Base-by-base conservation (phyloP, 805 yeast genomes). In the Saccharomycopsis fermentans region DNA sequence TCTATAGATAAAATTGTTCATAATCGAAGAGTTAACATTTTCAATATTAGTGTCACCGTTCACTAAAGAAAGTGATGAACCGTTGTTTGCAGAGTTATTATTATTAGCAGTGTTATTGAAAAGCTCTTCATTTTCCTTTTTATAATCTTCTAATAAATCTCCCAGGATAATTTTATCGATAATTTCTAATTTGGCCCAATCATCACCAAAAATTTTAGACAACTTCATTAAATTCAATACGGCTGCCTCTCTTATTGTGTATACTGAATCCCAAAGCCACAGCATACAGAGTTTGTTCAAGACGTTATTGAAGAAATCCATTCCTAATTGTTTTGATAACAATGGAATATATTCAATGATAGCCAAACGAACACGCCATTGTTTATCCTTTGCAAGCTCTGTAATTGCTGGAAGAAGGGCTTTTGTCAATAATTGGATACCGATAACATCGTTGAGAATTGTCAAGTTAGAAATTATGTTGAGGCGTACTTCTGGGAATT, bases 251-350 rank as follows among this genome's bases (percentile, higher is more conserved):
- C 99, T 84, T 62, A 94, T 91, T 4, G 98, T 91, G 73, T 82
- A 94, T 43, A 94, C 99, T 4, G 91, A 87, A 74, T 94, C 99
- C 96, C 97, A 91, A 64, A 94, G 77, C 98, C 99, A 94, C n/a
- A 91, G 87, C 81, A 94, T 81, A 67, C 97, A 94, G 65, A 94
- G 77, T 55, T 87, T 84, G 63, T 96, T 90, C 64, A 94, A 77
- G 67, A 91, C 96, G 69, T 89, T 87, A 71, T 94, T 94, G 73
- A 94, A 94, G 68, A 92, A 90, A 32, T 89, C 84, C 56, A 87
- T 91, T 32, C 99, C 99, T 61, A 94, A 77, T 73, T 94, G 98
- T 66, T 87, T 87, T 6, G 98, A 97, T 64, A 94, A 77, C 63
- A 92, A 78, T 34, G 99, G 99, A 64, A 91, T 90, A 73, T 94